phyloP scores from a whole-genome alignment of 768 basidiomycete species.

The Sistotremastrum suecicum region DNA sequence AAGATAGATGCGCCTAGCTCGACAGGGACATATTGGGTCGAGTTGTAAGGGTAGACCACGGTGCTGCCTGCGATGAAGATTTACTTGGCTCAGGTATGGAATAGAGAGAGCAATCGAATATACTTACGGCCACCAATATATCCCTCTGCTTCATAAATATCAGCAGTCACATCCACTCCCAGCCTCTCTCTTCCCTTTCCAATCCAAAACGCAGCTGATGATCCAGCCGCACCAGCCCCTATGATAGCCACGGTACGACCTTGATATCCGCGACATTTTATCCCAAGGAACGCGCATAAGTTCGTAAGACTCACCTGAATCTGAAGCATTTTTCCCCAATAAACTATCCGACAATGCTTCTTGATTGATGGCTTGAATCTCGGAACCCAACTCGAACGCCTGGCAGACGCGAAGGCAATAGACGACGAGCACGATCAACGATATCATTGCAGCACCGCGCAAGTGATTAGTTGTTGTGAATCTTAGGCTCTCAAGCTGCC shows the following conservation, averaged over 20 bases:
- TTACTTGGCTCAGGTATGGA: neutral
- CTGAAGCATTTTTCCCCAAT: too few relatives aligned
- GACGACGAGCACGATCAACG: too few relatives aligned
- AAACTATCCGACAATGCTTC: too few relatives aligned
- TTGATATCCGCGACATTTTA: too few relatives aligned
- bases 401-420: too few relatives aligned
- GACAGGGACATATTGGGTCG: slow-evolving; percentile 36
- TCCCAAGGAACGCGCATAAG: too few relatives aligned
- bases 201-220: slow-evolving; percentile 76
- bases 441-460: too few relatives aligned
- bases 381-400: too few relatives aligned
- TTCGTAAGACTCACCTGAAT: too few relatives aligned
- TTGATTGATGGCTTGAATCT: too few relatives aligned
- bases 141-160: slow-evolving; percentile 65
- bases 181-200: slow-evolving; percentile 63
- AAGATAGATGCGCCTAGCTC: slow-evolving; percentile 89
- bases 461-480: too few relatives aligned
- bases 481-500: too few relatives aligned
- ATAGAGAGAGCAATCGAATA: slow-evolving; percentile 1
- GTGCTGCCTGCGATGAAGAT: slow-evolving; percentile 49
- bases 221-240: slow-evolving; percentile 82
- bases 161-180: slow-evolving; percentile 58
- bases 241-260: slow-evolving; percentile 42
- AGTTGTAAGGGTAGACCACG: slow-evolving; percentile 54
- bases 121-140: slow-evolving; percentile 80